Evolutionary conservation across 1,284 basidiomycete species (phyloP), one percentile per base, ranked within the genome.

Genomic region (Meira miltonrushii): DNA sequence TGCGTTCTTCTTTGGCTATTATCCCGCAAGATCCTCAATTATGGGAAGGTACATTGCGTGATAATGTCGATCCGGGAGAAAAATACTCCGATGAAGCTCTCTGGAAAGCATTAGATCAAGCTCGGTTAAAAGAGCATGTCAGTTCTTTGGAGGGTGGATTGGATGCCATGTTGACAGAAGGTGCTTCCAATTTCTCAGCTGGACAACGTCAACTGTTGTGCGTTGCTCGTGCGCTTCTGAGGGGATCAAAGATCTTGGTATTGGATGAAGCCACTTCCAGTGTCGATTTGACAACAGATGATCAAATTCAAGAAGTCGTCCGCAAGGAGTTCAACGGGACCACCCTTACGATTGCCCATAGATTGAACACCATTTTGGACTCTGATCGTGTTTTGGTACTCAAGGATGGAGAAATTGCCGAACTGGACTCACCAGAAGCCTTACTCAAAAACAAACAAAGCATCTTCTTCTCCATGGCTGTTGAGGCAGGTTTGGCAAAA

Each of bases 311-410:
- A 80, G 84, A 85, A 7, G 89, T 90, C 62, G 88, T 92, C 48
- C 82, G 85, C 17, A 60, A 72, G 1, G 79, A 81, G 64, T 82
- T 82, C 70, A 72, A 74, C 39, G 80, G 73, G 15, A 77, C 72
- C 15, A 72, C 71, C 11, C 71, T 75, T 49, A 66, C 58, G 80
- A 92, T 89, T 61, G 80, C 81, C 19, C 90, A 92, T 78, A 85
- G 91, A 1, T 81, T 95, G 57, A 90, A 93, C 75, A 95, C 92
- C 2, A 93, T 96, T 71, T 84, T 94, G 60, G 87, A 92, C 69
- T 90, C 86, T 41, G 87, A 89, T 66, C 84, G 86, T 39, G 86
- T 96, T 11, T 79, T 95, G 28, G 92, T 95, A 12, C 85, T 96
- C 79, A 86, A 87, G 65, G 81, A 86, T 17, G 92, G 92, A 13